Evolutionary conservation across 371 early-diverging fungal genomes (phyloP), one percentile per base, ranked within the genome.

Genomic region (Mucor lusitanicus): DNA sequence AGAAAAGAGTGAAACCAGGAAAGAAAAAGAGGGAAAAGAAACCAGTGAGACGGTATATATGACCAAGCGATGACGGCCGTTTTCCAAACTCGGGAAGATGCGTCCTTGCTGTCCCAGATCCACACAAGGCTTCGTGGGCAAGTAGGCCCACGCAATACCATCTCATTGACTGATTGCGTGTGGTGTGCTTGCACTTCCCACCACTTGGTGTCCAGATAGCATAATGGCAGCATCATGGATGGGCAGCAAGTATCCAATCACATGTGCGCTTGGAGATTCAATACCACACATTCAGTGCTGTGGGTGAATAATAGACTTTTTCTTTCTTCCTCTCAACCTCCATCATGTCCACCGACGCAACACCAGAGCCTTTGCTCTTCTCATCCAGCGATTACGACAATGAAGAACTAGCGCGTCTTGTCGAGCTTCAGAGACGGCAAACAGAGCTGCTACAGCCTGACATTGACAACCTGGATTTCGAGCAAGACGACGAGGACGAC

Each of bases 371-470:
- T 6, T 44, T 58, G 27, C 28, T 61, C 33, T 67, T 68, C 50
- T 63, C 68, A 48, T 68, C 68, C 4, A 68, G 57, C 33, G 69
- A 68, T 23, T 63, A 59, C 25, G 35, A 44, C 13, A 59, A 59
- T 13, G 71, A 77, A 17, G 79, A 81, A 13, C 57, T 74, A 28
- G 65, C 61, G n/a, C 77, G 73, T 3, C 53, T 81, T 6, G 42
- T 70, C 11, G 79, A 78, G 35, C 62, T 68, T 42, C 77, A 79
- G 67, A 71, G 77, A 57, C 64, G 72, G 0, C 65, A 68, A 42
- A 55, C 62, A 11, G 77, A 81, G 48, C 50, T 65, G 7, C 65
- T 67, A 65, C 37, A 65, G n/a, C 42, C 69, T 19, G 50, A 58
- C 25, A 65, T 67, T 35, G 74, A 74, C 32, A 33, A 59, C 2